Conservation (phyloP, 31 red algal genomes). For the Endocladia muricata region DNA sequence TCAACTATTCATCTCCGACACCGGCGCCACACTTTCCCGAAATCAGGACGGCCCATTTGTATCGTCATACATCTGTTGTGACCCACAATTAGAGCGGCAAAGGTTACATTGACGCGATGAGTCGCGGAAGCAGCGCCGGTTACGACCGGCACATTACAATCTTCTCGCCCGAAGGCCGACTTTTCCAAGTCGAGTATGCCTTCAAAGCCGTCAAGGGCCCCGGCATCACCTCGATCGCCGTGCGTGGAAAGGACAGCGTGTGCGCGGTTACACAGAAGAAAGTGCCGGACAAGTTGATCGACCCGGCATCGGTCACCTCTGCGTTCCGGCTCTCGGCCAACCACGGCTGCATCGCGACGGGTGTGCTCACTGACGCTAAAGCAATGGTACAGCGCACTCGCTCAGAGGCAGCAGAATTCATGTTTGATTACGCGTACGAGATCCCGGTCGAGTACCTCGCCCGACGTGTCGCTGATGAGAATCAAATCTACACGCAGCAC, state of each 20-base stretch:
- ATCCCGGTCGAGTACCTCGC: constrained; percentile 89
- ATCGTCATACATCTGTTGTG: too few relatives aligned
- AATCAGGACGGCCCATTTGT: too few relatives aligned
- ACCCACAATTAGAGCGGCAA: too few relatives aligned
- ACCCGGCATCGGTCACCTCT: constrained; percentile 88
- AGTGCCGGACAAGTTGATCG: constrained; percentile 92
- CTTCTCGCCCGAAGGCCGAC: constrained; percentile 92
- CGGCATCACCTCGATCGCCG: constrained; percentile 86
- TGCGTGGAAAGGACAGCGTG: constrained; percentile 81
- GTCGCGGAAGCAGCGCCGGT: constrained; percentile 90
- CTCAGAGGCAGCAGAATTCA: constrained; percentile 88
- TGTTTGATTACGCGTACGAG: constrained; percentile 91
- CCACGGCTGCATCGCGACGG: constrained; percentile 84
- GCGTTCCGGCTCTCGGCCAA: constrained; percentile 75
- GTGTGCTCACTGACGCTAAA: constrained; percentile 83
- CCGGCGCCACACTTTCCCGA: too few relatives aligned
- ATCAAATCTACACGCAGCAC: constrained; percentile 97
- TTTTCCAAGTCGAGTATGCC: constrained; percentile 98
- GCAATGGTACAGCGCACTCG: constrained; percentile 82
- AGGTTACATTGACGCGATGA: too few relatives aligned
- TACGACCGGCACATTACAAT: constrained; percentile 99
- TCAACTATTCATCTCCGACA: too few relatives aligned
- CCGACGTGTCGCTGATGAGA: constrained; percentile 85
- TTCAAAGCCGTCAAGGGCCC: constrained; percentile 95
- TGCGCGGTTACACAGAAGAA: constrained; percentile 96